These are phyloP conservation scores for Fusarium tanahbumbuense DNA, from an alignment of 2,329 filamentous ascomycete genomes.

Conservation along the genomic window DNA sequence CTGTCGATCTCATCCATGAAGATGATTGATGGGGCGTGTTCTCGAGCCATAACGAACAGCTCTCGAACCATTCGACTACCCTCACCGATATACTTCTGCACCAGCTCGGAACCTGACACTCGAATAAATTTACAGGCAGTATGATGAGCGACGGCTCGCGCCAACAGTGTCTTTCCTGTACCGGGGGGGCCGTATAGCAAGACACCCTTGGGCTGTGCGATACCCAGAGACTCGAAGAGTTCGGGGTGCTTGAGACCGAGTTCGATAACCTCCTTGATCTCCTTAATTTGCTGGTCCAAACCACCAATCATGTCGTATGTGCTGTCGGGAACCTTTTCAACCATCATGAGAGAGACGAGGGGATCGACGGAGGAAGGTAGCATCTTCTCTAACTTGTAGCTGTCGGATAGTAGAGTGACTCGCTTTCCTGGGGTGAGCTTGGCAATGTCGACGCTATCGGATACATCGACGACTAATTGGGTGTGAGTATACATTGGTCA, in stretches of 20 bases:
- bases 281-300: constrained; percentile 98
- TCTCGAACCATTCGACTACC: constrained; percentile 98
- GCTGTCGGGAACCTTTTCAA: constrained; percentile 99
- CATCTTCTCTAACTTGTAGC: constrained; percentile 99
- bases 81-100: constrained; percentile 99
- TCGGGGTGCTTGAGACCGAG: constrained; percentile 98
- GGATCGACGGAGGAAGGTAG: constrained; percentile 98
- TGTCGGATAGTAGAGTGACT: constrained; percentile 94
- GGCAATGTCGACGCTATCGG: constrained; percentile 91
- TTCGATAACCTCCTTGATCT: constrained; percentile 99
- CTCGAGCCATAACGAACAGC: constrained; percentile 98
- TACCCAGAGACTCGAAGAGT: constrained; percentile 98
- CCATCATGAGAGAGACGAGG: constrained; percentile 99
- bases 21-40: constrained; percentile 98
- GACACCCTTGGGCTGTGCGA: constrained; percentile 97
- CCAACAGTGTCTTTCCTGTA: constrained; percentile 95
- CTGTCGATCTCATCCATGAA: constrained; percentile 99
- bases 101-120: constrained; percentile 93
- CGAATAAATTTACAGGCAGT: constrained; percentile 99
- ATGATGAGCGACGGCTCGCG: constrained; percentile 95
- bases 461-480: constrained; percentile 86
- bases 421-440: constrained; percentile 98
- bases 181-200: constrained; percentile 95
- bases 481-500: background rate
- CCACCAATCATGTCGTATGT: constrained; percentile 99